Conservation (phyloP, 2,329 filamentous ascomycete species). For the Fusarium graminum region DNA sequence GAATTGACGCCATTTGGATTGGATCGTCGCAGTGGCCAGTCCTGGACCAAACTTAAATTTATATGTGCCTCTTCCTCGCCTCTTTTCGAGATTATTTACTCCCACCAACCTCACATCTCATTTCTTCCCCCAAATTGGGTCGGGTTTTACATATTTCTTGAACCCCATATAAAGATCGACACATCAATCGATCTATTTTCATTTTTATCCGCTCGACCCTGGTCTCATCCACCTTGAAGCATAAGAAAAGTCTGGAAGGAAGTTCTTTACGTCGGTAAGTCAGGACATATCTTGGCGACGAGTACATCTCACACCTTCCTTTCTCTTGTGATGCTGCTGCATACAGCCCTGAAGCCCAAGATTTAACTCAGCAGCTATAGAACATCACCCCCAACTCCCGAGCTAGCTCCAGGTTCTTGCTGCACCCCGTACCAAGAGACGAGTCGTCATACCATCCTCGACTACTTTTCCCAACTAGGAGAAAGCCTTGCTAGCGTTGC, state of each 20-base stretch:
- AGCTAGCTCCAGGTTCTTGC: background rate
- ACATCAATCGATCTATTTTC: conserved; percentile 23
- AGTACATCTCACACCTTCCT: background rate
- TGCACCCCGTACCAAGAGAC: conserved; percentile 13
- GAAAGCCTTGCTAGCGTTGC: conserved; percentile 40
- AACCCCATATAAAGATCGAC: conserved; percentile 34
- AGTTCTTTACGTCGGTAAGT: background rate
- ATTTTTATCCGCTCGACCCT: conserved; percentile 6
- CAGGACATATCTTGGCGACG: background rate
- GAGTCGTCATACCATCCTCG: conserved; percentile 35
- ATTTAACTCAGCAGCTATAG: background rate
- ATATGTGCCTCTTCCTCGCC: conserved; percentile 46
- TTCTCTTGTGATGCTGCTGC: background rate
- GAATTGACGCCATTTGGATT: conserved; percentile 23
- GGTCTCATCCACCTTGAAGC: background rate
- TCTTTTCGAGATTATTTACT: conserved; percentile 7
- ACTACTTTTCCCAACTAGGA: conserved; percentile 44
- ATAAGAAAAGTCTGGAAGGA: background rate
- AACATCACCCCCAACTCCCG: background rate
- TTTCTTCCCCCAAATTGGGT: conserved; percentile 18
- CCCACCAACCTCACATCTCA: conserved; percentile 23
- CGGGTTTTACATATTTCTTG: background rate
- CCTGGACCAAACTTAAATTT: conserved; percentile 43
- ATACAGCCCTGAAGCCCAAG: background rate
- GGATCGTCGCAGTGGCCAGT: conserved; percentile 39